phyloP scores from a whole-genome alignment of 2,329 filamentous ascomycete species.

The Tetracladium maxilliforme region DNA sequence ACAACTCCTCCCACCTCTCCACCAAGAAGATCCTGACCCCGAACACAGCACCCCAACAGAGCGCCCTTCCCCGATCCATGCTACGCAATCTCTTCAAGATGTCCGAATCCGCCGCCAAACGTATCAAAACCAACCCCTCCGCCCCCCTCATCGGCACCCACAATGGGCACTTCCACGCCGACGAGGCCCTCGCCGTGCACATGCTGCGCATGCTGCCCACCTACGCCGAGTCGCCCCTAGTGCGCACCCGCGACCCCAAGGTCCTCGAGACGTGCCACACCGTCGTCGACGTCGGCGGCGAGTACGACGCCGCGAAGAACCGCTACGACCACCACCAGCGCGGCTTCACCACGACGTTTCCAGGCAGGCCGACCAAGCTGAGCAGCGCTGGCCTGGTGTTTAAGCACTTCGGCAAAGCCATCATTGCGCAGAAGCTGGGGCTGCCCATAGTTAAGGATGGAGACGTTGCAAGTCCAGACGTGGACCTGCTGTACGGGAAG shows the following conservation, averaged over 20 bases:
- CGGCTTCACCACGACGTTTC: slow-evolving; percentile 75
- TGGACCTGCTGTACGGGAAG: slow-evolving; percentile 69
- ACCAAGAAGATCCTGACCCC: too few relatives aligned
- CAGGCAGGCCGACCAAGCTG: slow-evolving; percentile 71
- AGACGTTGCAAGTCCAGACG: too few relatives aligned
- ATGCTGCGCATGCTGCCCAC: slow-evolving; percentile 80
- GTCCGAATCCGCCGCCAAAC: slow-evolving; percentile 63
- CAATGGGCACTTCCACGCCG: slow-evolving; percentile 97
- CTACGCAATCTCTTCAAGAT: slow-evolving; percentile 35
- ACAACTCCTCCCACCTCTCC: too few relatives aligned
- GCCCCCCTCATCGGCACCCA: slow-evolving; percentile 73
- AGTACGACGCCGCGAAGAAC: slow-evolving; percentile 63
- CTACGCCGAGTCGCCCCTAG: slow-evolving; percentile 58
- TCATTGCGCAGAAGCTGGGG: slow-evolving; percentile 58
- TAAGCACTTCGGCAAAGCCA: slow-evolving; percentile 80
- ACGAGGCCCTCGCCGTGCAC: slow-evolving; percentile 93
- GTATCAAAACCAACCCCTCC: slow-evolving; percentile 58
- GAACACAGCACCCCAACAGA: too few relatives aligned
- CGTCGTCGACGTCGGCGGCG: slow-evolving; percentile 93
- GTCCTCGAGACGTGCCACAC: slow-evolving; percentile 75
- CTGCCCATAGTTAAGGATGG: slow-evolving; percentile 41
- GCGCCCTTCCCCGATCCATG: too few relatives aligned
- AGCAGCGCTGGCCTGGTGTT: slow-evolving; percentile 90
- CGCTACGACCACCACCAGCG: slow-evolving; percentile 98
- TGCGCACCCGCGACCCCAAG: slow-evolving; percentile 77